A percentile compares a stretch with the other conserved stretches of the same genome.
Evolutionary conservation across 1,284 basidiomycete genomes (phyloP).

Genomic region (Apiotrichum porosum): DNA sequence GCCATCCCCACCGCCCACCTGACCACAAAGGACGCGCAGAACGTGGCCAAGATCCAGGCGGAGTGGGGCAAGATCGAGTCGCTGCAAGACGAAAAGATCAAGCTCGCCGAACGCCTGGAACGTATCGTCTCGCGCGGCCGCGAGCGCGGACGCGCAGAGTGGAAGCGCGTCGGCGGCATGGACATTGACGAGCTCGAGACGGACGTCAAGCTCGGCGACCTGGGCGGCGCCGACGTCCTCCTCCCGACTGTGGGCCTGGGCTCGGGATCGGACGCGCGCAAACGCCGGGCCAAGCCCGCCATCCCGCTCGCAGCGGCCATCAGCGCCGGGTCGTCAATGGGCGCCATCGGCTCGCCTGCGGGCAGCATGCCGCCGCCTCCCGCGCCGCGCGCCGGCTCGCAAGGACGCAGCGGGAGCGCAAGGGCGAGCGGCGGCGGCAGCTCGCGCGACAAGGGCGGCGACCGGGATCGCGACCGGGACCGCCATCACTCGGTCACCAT

Average conservation of each 20-base stretch:
- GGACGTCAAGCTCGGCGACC: conserved; percentile 21
- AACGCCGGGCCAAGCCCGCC: conserved; percentile 9
- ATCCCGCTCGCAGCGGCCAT: conserved; percentile 8
- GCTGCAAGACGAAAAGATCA: conserved; percentile 46
- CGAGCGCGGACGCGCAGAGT: conserved; percentile 42
- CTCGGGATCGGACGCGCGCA: conserved; percentile 17
- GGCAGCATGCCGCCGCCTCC: conserved; percentile 6
- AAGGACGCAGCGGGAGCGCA: neutral
- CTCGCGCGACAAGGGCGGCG: neutral
- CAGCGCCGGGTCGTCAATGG: conserved; percentile 6
- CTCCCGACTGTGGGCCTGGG: conserved; percentile 38
- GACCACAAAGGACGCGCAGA: conserved; percentile 39
- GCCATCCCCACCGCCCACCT: conserved; percentile 37
- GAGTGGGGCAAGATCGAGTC: conserved; percentile 46
- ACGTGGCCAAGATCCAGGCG: conserved; percentile 39
- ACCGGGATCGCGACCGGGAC: too few relatives aligned
- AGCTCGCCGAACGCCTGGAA: conserved; percentile 43
- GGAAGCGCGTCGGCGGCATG: conserved; percentile 43
- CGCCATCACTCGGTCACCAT: conserved; percentile 17
- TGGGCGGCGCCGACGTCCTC: conserved; percentile 36
- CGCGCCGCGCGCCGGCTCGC: conserved; percentile 5
- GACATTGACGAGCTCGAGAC: conserved; percentile 36
- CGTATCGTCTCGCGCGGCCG: conserved; percentile 40
- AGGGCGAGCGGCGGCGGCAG: neutral
- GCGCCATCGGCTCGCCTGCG: neutral